phyloP scores from a whole-genome alignment of 345 rosid species.

The Salix purpurea region DNA sequence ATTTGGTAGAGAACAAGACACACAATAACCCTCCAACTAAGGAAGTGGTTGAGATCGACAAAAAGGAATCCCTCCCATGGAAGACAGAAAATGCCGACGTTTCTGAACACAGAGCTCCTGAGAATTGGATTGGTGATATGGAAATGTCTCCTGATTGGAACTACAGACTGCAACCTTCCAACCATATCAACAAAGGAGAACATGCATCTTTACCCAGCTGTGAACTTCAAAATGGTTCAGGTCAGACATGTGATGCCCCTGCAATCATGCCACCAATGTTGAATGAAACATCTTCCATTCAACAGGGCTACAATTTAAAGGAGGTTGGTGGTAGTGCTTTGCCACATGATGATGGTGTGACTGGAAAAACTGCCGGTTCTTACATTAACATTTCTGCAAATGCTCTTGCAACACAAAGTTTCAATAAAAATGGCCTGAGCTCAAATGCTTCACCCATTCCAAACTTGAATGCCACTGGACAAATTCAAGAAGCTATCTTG shows the following conservation, averaged over 20 bases:
- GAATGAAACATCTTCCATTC: conserved; percentile 27
- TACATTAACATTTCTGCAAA: conserved; percentile 11
- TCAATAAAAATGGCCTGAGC: conserved; percentile 22
- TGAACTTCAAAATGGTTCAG: conserved; percentile 26
- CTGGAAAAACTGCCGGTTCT: conserved; percentile 16
- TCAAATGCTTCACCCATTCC: conserved; percentile 20
- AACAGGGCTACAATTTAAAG: conserved; percentile 21
- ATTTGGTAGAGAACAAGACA: conserved; percentile 21
- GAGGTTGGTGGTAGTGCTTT: conserved; percentile 17
- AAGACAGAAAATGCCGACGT: conserved; percentile 27
- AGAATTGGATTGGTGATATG: conserved; percentile 54
- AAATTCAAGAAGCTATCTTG: conserved; percentile 33
- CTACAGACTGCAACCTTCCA: conserved; percentile 37
- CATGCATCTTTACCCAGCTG: conserved; percentile 24
- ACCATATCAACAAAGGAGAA: conserved; percentile 33
- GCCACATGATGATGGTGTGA: conserved; percentile 14
- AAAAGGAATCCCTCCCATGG: conserved; percentile 22
- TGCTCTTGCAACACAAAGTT: conserved; percentile 11
- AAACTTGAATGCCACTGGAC: conserved; percentile 33
- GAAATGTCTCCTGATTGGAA: conserved; percentile 94
- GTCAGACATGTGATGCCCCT: conserved; percentile 20
- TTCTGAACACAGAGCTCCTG: conserved; percentile 40
- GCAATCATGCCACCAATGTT: conserved; percentile 25
- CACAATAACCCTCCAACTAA: conserved; percentile 19
- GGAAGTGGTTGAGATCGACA: conserved; percentile 22